A percentile compares a stretch with the other conserved stretches of the same genome.
Conservation (phyloP, 768 basidiomycete genomes). For the Steccherinum ochraceum region DNA sequence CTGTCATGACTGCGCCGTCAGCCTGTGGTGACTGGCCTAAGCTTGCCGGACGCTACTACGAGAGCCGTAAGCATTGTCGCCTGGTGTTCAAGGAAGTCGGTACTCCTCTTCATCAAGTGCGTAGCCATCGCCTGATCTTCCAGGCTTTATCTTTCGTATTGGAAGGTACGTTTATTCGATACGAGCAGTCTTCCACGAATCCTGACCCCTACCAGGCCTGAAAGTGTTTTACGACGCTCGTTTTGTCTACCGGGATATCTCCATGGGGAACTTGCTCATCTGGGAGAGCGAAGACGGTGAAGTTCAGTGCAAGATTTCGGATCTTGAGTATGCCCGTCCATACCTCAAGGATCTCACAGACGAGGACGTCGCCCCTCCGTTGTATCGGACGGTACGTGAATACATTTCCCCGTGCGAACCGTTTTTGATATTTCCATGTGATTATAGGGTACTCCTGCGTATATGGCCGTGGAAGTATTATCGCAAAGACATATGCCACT, state of each 20-base stretch:
- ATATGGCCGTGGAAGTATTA: not conserved
- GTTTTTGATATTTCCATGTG: not conserved
- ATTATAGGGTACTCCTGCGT: not conserved
- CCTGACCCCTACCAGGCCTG: not conserved
- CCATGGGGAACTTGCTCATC: not conserved
- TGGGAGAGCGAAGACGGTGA: not conserved
- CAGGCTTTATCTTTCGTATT: not conserved
- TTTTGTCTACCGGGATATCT: not conserved
- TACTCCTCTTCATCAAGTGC: not conserved
- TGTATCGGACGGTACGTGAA: not conserved
- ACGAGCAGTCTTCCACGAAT: not conserved
- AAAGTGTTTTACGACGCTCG: not conserved
- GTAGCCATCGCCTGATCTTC: not conserved
- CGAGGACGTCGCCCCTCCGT: not conserved
- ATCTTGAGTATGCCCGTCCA: not conserved
- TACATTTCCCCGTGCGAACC: not conserved
- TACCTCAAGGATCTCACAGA: not conserved
- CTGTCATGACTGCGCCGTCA: not conserved
- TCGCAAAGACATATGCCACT: not conserved
- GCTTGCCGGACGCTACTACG: not conserved
- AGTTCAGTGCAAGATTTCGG: not conserved
- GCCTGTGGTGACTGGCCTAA: not conserved
- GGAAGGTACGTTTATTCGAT: not conserved
- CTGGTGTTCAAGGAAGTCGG: not conserved
- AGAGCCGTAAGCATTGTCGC: not conserved